Conservation (phyloP, 2,329 filamentous ascomycete genomes). For the Scleromitrula shiraiana region DNA sequence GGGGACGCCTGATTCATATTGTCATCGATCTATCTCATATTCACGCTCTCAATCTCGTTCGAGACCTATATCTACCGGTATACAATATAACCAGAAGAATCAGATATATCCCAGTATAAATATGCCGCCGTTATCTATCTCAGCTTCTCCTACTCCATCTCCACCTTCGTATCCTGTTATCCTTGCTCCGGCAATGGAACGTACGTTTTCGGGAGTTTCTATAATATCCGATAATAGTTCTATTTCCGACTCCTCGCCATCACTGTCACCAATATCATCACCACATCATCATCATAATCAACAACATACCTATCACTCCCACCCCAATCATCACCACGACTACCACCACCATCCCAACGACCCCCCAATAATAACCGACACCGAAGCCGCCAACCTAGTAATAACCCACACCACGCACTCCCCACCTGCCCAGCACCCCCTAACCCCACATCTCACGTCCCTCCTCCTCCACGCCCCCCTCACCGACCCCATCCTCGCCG, state of each 20-base stretch:
- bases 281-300: too few species aligned
- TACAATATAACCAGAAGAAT: too few species aligned
- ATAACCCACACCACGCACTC: slow-evolving; percentile 11
- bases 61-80: not conserved
- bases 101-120: not conserved
- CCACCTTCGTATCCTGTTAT: not conserved
- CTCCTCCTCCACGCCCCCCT: not conserved
- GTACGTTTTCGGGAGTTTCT: slow-evolving; percentile 26
- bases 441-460: not conserved
- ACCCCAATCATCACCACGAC: too few species aligned
- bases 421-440: slow-evolving; percentile 14
- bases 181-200: slow-evolving; percentile 20
- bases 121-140: not conserved
- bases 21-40: not conserved
- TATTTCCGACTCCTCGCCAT: slow-evolving; percentile 2
- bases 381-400: slow-evolving; percentile 21
- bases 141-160: not conserved
- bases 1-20: not conserved
- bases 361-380: slow-evolving; percentile 17
- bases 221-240: slow-evolving; percentile 24
- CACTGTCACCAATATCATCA: not conserved
- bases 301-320: too few species aligned
- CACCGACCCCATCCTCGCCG: too few species aligned
- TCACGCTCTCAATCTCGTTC: not conserved
- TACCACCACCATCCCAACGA: too few species aligned